Base-by-base conservation (phyloP, 1,284 basidiomycete genomes). In the Puccinia coronata region DNA sequence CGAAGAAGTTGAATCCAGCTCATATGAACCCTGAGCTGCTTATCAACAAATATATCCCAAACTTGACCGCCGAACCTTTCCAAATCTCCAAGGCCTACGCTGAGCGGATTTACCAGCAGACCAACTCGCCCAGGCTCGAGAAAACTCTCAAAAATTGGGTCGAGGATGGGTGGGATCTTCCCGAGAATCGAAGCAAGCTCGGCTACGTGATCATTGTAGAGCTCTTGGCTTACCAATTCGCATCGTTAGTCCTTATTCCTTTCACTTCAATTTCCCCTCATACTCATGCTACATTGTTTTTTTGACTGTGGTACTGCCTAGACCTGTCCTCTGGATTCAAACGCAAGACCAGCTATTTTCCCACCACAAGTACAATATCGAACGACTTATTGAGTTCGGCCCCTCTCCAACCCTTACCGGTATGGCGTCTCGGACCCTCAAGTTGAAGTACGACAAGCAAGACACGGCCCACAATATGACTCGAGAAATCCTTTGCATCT, bases 121-220 rank as follows among this genome's bases (percentile, higher is more conserved):
- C 95, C 0, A 92, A 78, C 16, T 84, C 78, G 3, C 94, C 95
- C 69, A 92, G 93, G 83, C 91, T 99, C 82, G 94, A 95, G 85
- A 94, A 94, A 86, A 92, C 98, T 28, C 90, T 99, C 83, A 92
- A 92, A 87, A 92, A 91, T 84, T 99, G 96, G 96, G 94, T 97
- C 81, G 89, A 92, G 83, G 96, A 98, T 82, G 89, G 90, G 82
- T 99, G 97, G 96, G 93, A 88, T 59, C 89, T 90, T 36, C 86
- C 89, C 23, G 92, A 92, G 80, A 92, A 95, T 84, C 91, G 94
- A 75, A 95, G 98, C 88, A 92, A 92, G 85, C 90, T 99, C 63
- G 95, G 96, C 0, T 98, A 98, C 86, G 92, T 92, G 84, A 95
- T 98, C 84, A 91, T 99, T 82, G 95, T 98, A 84, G 96, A 98